These are phyloP conservation scores for Phytophthora fragariaefolia DNA, from an alignment of 352 stramenopile genomes.

Conservation along the genomic window DNA sequence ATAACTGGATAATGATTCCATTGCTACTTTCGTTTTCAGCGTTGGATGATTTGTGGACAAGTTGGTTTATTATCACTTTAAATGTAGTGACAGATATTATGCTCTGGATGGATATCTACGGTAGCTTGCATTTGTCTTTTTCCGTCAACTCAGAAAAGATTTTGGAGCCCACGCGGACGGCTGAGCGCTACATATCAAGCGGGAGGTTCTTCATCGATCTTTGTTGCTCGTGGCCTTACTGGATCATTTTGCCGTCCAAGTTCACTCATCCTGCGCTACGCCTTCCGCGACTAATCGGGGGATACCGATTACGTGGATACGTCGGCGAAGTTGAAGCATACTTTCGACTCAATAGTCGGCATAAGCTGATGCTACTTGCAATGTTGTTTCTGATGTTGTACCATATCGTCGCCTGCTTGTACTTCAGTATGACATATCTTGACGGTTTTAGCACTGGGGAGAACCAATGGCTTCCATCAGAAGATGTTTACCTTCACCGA, in stretches of 20 bases:
- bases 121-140: slow-evolving; percentile 58
- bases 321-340: slow-evolving; percentile 46
- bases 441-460: slow-evolving; percentile 53
- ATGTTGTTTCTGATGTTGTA: slow-evolving; percentile 58
- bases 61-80: slow-evolving; percentile 38
- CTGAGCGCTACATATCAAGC: slow-evolving; percentile 45
- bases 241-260: slow-evolving; percentile 31
- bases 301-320: slow-evolving; percentile 48
- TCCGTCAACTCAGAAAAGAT: slow-evolving; percentile 58
- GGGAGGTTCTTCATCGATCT: slow-evolving; percentile 44
- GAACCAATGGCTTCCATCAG: slow-evolving; percentile 53
- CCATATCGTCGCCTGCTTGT: slow-evolving; percentile 57
- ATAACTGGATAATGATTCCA: slow-evolving; percentile 63
- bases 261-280: slow-evolving; percentile 30
- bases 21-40: slow-evolving; percentile 54
- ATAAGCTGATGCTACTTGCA: slow-evolving; percentile 48
- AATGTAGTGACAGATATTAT: slow-evolving; percentile 45
- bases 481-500: slow-evolving; percentile 47
- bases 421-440: slow-evolving; percentile 56
- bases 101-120: slow-evolving; percentile 57
- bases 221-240: slow-evolving; percentile 46
- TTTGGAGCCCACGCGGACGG: slow-evolving; percentile 40
- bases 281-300: slow-evolving; percentile 41
- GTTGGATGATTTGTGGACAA: slow-evolving; percentile 35
- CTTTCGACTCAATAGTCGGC: slow-evolving; percentile 46